Evolutionary conservation across 1,139 yeast species (phyloP).

Genomic region (Blastobotrys proliferans): DNA sequence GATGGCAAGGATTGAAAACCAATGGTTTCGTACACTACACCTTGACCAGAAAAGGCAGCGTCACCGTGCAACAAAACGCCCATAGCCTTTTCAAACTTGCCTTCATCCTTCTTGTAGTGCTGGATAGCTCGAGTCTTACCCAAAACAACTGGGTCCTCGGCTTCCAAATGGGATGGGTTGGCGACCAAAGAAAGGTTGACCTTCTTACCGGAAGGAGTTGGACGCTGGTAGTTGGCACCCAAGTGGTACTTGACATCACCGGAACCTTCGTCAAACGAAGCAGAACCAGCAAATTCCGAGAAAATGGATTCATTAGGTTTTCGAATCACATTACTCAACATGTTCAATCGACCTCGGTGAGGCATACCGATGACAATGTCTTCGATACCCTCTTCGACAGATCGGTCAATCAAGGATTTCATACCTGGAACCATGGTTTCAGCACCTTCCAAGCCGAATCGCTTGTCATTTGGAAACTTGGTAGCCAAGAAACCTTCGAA

Average conservation of each 20-base stretch:
- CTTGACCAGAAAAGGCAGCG: slow-evolving; percentile 98
- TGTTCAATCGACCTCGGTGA: slow-evolving; percentile 97
- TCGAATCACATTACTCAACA: slow-evolving; percentile 96
- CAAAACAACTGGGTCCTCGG: slow-evolving; percentile 97
- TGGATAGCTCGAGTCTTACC: slow-evolving; percentile 98
- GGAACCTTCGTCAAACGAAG: slow-evolving; percentile 76
- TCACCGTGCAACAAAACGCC: slow-evolving; percentile 96
- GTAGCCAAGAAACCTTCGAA: slow-evolving; percentile 90
- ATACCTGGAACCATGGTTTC: slow-evolving; percentile 96
- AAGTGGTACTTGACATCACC: slow-evolving; percentile 99
- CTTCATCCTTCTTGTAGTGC: slow-evolving; percentile 84
- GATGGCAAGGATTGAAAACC: slow-evolving; percentile 92
- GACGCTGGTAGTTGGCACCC: slow-evolving; percentile 99
- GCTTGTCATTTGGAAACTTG: slow-evolving; percentile 96
- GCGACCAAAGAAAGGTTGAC: slow-evolving; percentile 95
- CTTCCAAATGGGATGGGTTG: slow-evolving; percentile 97
- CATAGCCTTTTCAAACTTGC: slow-evolving; percentile 80
- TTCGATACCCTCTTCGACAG: slow-evolving; percentile 91
- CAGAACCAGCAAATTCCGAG: slow-evolving; percentile 91
- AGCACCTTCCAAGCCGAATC: slow-evolving; percentile 98
- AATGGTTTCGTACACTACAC: slow-evolving; percentile 98
- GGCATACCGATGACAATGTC: slow-evolving; percentile 99
- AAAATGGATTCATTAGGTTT: slow-evolving; percentile 97
- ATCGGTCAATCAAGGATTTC: slow-evolving; percentile 89
- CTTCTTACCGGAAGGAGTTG: slow-evolving; percentile 96